Evolutionary conservation across 2,329 filamentous ascomycete genomes (phyloP).

Genomic region (Exophiala calicioides): DNA sequence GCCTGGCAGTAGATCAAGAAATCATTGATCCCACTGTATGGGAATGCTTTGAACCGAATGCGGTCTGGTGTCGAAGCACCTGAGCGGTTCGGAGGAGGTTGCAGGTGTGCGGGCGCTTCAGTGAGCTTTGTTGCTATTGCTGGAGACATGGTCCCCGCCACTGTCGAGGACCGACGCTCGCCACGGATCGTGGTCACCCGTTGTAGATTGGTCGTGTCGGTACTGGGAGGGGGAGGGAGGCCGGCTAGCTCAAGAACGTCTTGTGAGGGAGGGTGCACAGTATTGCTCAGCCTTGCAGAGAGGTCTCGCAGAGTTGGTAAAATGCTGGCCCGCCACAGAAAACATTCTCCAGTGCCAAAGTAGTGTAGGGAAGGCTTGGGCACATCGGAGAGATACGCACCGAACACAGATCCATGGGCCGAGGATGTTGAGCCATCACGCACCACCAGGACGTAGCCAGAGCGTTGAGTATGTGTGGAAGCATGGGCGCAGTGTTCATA

Average conservation of each 20-base stretch:
- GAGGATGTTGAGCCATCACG: conserved; percentile 60
- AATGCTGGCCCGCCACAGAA: conserved; percentile 77
- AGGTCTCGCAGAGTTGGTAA: conserved; percentile 55
- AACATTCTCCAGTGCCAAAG: conserved; percentile 96
- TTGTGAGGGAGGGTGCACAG: conserved; percentile 28
- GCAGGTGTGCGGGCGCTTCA: conserved; percentile 23
- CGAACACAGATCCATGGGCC: conserved; percentile 63
- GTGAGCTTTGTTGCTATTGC: conserved; percentile 15
- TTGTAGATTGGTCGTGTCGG: conserved; percentile 62
- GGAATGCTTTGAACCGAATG: conserved; percentile 95
- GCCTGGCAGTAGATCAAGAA: conserved; percentile 94
- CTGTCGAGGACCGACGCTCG: conserved; percentile 40
- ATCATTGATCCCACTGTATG: conserved; percentile 93
- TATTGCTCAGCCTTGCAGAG: conserved; percentile 11
- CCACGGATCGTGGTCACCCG: conserved; percentile 61
- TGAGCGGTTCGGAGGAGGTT: conserved; percentile 33
- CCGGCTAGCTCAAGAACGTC: conserved; percentile 52
- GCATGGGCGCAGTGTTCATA: conserved; percentile 76
- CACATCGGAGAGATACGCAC: conserved; percentile 88
- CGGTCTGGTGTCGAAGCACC: conserved; percentile 65
- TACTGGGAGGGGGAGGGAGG: conserved; percentile 69
- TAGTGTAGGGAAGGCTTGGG: conserved; percentile 81
- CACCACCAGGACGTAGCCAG: conserved; percentile 87
- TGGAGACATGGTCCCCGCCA: conserved; percentile 32
- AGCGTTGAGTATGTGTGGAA: conserved; percentile 61